Conservation (phyloP, 2,329 filamentous ascomycete species). For the Colletotrichum salicis region DNA sequence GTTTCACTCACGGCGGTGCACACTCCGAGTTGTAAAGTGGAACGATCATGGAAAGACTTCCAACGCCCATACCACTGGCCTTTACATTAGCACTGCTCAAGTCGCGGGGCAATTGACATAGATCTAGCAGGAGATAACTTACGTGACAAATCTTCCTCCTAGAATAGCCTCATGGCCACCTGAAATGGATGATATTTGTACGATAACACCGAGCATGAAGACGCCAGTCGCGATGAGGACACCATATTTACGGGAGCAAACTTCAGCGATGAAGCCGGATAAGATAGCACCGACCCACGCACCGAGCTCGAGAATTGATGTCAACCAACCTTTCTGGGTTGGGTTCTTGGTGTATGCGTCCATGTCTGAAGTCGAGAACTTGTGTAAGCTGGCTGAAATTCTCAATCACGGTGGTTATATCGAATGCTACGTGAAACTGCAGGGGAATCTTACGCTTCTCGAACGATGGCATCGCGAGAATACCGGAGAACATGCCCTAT, state of each 20-base stretch:
- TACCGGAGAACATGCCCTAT: slow-evolving; percentile 76
- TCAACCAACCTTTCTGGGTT: slow-evolving; percentile 66
- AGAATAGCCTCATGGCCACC: slow-evolving; percentile 71
- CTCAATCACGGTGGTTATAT: not conserved
- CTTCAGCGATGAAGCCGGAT: slow-evolving; percentile 77
- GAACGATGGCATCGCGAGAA: slow-evolving; percentile 68
- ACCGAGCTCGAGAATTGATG: slow-evolving; percentile 78
- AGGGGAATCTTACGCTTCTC: slow-evolving; percentile 54
- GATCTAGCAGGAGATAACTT: slow-evolving; percentile 35
- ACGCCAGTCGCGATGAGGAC: slow-evolving; percentile 73
- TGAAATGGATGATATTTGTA: slow-evolving; percentile 71
- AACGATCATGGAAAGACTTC: slow-evolving; percentile 74
- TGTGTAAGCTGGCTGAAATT: slow-evolving; percentile 22
- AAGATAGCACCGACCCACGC: slow-evolving; percentile 80
- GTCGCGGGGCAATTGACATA: too few species aligned
- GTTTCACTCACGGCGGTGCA: slow-evolving; percentile 50
- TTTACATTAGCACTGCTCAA: not conserved
- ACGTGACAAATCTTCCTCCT: slow-evolving; percentile 77
- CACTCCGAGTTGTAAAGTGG: slow-evolving; percentile 63
- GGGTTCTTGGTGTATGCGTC: slow-evolving; percentile 43
- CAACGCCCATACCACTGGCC: slow-evolving; percentile 71
- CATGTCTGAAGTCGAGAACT: slow-evolving; percentile 57
- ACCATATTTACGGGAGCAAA: slow-evolving; percentile 74
- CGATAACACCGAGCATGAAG: slow-evolving; percentile 76
- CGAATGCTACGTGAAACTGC: not conserved